Base-by-base conservation (phyloP, 352 stramenopile species). In the Pythium monospermum region DNA sequence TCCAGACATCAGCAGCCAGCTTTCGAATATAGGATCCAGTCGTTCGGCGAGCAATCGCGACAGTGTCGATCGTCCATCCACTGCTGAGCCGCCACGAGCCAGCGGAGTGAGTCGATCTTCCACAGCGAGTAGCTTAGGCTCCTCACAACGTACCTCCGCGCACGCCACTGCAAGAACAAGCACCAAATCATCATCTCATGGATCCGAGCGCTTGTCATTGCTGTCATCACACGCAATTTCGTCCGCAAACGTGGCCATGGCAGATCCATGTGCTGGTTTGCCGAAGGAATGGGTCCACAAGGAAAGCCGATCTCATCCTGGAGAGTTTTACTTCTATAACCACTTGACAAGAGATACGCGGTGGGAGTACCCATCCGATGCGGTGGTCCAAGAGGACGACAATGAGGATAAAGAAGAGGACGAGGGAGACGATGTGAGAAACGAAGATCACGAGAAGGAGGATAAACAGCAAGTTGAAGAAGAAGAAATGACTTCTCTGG, bases 321-420 rank as follows among this genome's bases (percentile, higher is more conserved):
- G 77, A 3, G 73, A 76, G 6, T 68, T 56, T 35, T 85, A 73
- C 45, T 92, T 87, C 53, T 85, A 83, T 37, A 82, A 76, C 39
- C 66, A 88, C 33, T 51, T 70, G 28, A 75, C 78, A 8, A 72
- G 77, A 13, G 68, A 74, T 35, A 85, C 80, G 12, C 81, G 69
- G 43, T 91, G 79, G 79, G 76, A 87, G 15, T 57, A 84, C 32
- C 82, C 82, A 2, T 74, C 42, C 22, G 53, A 61, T 16, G 44
- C 28, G 0, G 53, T 44, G 28, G 1, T 54, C 11, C 33, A 40
- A 19, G 54, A 63, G 18, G 42, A 47, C n/a, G 37, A 39, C 22
- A 42, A 33, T 44, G 61, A 49, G 16, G 46, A 54, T 19, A 46
- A 54, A 18, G 50, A 66, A 22, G 49, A 64, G 15, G 61, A 68